phyloP scores from a whole-genome alignment of 441 rosid species.

The Adansonia grandidieri region DNA sequence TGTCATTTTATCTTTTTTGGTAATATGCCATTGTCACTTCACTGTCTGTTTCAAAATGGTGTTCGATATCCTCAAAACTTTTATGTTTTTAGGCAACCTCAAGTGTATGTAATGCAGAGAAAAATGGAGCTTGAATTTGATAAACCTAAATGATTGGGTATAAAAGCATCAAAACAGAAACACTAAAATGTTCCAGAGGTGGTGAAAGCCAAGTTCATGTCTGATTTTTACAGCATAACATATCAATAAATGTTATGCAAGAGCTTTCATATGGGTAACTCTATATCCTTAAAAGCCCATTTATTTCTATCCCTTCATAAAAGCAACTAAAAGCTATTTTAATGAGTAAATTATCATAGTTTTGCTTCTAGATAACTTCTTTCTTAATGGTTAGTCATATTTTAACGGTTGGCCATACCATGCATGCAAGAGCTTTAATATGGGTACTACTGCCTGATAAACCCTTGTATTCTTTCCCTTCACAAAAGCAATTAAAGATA shows the following conservation, averaged over 20 bases:
- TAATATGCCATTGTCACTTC: background rate
- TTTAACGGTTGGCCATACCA: background rate
- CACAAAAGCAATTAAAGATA: background rate
- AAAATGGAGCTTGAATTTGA: constrained; percentile 9
- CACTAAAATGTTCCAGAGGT: background rate
- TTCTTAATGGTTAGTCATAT: constrained; percentile 14
- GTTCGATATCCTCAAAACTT: background rate
- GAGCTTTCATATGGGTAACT: background rate
- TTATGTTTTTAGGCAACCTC: constrained; percentile 6
- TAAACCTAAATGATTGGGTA: background rate
- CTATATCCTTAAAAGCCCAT: background rate
- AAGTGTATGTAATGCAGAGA: background rate
- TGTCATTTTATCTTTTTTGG: background rate
- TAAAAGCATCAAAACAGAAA: constrained; percentile 1
- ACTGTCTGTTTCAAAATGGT: constrained; percentile 6
- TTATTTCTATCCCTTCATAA: background rate
- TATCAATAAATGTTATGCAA: background rate
- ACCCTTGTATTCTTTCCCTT: background rate
- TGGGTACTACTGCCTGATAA: background rate
- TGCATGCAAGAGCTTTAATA: background rate
- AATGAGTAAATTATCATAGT: background rate
- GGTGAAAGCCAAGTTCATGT: background rate
- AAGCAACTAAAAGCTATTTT: background rate
- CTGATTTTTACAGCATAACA: constrained; percentile 12
- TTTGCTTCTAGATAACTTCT: constrained; percentile 11